Percentiles rank a stretch among this genome's conserved stretches.
Evolutionary conservation across 139 green algal genomes (phyloP).

Genomic region (Closterium sp.): DNA sequence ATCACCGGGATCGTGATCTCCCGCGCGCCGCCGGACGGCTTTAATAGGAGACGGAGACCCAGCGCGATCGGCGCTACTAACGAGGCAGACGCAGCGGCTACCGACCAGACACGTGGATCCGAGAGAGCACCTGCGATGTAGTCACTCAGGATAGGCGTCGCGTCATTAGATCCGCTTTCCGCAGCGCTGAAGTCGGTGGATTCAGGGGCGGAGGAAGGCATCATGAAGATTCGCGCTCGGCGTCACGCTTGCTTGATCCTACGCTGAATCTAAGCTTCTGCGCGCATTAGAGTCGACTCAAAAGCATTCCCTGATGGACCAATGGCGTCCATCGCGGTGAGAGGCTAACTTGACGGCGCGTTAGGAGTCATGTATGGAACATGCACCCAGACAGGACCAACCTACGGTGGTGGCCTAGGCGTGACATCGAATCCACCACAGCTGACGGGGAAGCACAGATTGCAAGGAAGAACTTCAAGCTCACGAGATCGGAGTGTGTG

Average conservation of each 20-base stretch:
- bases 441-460: too few relatives aligned
- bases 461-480: too few relatives aligned
- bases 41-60: not conserved
- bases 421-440: too few relatives aligned
- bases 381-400: too few relatives aligned
- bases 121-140: not conserved
- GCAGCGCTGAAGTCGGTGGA: not conserved
- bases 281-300: too few relatives aligned
- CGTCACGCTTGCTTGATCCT: not conserved
- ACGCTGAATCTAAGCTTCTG: too few relatives aligned
- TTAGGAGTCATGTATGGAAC: too few relatives aligned
- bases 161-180: not conserved
- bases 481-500: too few relatives aligned
- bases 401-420: too few relatives aligned
- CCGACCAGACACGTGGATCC: not conserved
- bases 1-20: not conserved
- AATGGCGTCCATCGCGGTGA: too few relatives aligned
- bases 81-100: not conserved
- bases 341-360: too few relatives aligned
- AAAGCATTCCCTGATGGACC: too few relatives aligned
- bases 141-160: not conserved
- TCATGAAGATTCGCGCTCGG: not conserved
- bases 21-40: not conserved
- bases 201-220: not conserved
- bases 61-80: not conserved